A percentile compares a stretch with the other conserved stretches of the same genome.
Evolutionary conservation across 768 basidiomycete species (phyloP).

Genomic region (Kondoa malvinella): DNA sequence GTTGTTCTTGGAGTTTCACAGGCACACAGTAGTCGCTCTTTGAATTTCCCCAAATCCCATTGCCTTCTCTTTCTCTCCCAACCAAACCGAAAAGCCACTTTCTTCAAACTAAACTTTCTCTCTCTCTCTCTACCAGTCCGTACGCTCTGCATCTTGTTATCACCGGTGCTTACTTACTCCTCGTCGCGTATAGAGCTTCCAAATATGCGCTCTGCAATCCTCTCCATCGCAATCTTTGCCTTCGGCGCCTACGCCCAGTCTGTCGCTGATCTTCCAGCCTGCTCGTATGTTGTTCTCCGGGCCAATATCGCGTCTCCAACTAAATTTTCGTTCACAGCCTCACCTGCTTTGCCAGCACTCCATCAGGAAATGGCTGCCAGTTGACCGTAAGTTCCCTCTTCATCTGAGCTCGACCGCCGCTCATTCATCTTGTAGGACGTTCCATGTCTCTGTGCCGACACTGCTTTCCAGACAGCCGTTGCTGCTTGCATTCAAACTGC

Average conservation of each 20-base stretch:
- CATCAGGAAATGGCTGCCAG: background rate
- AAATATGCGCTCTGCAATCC: background rate
- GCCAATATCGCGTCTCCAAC: background rate
- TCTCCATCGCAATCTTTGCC: background rate
- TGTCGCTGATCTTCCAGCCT: background rate
- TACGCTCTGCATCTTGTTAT: background rate
- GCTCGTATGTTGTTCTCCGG: background rate
- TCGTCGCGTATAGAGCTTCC: too few relatives aligned
- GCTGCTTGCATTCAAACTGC: background rate
- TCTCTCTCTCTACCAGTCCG: background rate
- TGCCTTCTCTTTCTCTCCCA: background rate
- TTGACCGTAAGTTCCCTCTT: background rate
- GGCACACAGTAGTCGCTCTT: background rate
- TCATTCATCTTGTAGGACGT: background rate
- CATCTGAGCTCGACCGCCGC: background rate
- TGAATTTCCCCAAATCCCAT: background rate
- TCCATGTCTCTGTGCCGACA: background rate
- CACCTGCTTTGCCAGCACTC: background rate
- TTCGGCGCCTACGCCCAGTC: background rate
- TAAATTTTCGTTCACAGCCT: background rate
- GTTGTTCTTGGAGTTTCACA: background rate
- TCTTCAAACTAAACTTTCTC: background rate
- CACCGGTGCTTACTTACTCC: background rate
- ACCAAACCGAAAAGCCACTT: background rate
- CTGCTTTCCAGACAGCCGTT: background rate